A percentile compares a stretch with the other conserved stretches of the same genome.
phyloP scores from a whole-genome alignment of 2,329 filamentous ascomycete species.

The Hypoxylon sp. region DNA sequence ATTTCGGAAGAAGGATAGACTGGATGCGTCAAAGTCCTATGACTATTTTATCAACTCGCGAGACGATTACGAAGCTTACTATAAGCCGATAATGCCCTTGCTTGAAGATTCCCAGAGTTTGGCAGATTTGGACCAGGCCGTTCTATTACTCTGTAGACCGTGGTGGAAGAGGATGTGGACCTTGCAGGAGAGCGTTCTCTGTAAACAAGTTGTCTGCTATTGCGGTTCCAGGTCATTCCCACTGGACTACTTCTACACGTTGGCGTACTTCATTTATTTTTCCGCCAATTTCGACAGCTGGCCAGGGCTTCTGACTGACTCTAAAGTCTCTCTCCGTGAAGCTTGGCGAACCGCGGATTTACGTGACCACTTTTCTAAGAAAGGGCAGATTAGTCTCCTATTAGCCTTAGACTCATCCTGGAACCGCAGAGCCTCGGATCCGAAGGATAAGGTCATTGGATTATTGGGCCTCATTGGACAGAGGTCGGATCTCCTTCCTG shows the following conservation, averaged over 20 bases:
- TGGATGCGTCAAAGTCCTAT: background rate
- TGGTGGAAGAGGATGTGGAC: constrained; percentile 5
- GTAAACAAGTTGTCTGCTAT: background rate
- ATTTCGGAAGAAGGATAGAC: background rate
- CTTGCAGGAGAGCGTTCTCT: background rate
- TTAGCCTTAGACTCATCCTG: background rate
- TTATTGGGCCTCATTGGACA: background rate
- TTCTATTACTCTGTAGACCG: background rate
- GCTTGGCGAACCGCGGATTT: background rate
- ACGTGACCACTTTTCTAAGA: background rate
- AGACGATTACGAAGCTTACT: background rate
- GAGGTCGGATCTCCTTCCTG: background rate
- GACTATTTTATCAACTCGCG: constrained; percentile 2
- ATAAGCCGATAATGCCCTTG: background rate
- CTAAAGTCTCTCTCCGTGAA: background rate
- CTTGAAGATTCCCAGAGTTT: background rate
- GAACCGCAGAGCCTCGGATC: constrained; percentile 1
- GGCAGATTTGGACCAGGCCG: background rate
- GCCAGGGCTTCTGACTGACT: background rate
- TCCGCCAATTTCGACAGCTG: background rate
- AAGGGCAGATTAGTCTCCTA: background rate
- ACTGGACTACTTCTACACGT: background rate
- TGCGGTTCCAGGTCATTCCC: background rate
- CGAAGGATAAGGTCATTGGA: background rate
- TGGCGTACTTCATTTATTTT: background rate